Evolutionary conservation across 345 rosid genomes (phyloP), one percentile per base, ranked within the genome.

Genomic region (Eucalyptus viminalis): DNA sequence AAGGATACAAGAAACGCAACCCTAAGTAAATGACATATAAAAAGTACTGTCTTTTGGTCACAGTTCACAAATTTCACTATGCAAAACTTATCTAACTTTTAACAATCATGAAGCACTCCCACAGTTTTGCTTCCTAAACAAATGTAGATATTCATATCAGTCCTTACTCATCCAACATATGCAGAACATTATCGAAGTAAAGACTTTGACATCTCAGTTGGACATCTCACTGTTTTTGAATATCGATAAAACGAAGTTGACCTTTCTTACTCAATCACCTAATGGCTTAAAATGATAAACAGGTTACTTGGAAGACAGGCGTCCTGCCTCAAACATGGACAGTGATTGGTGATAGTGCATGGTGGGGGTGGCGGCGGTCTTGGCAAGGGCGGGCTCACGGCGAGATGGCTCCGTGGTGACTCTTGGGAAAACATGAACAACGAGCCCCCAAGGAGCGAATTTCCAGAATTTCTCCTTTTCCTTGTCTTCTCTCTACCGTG

Each of bases 291-390:
- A 62, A 22, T 45, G 88, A 27, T 65, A 69, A 50, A 89, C 80
- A 96, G 98, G 99, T 90, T 97, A 97, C 93, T 92, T 94, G 94
- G 98, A 97, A 91, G 99, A 97, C 81, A 54, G 97, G 87, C 96
- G 97, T 56, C 97, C 97, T 67, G 96, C 99, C 80, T 97, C 99
- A 45, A 97, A 95, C 96, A 97, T 96, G 98, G 99, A 97, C 88
- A 2, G 54, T 51, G 54, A 51, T 51, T 51, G 54, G 54, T 51
- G 54, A 51, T 51, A 6, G 21, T 51, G 21, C 21, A 51, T 4
- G 1, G 54, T 4, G 4, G 21, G 21, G 54, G 54, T 51, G 54
- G 54, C 21, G 21, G 54, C 8, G 54, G 9, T 51, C 54, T 51
- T 51, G 54, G 54, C 54, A 51, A 16, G 54, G 54, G 54, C 54